Base-by-base conservation (phyloP, 306 rosid genomes). In the Cotoneaster glaucophyllus region DNA sequence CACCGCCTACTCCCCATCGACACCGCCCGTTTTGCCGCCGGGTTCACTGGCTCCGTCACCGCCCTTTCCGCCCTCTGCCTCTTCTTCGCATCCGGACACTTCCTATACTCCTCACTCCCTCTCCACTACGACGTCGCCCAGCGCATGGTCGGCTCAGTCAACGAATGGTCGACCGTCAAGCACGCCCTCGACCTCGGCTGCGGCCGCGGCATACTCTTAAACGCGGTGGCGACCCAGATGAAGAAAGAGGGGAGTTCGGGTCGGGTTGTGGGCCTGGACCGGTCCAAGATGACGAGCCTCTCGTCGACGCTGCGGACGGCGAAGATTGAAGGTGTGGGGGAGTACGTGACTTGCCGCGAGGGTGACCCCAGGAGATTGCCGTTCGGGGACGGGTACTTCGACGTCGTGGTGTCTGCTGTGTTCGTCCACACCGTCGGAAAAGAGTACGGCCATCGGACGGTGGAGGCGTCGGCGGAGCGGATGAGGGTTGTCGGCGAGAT, bases 181-280 rank as follows among this genome's bases (percentile, higher is more conserved):
- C 92, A 83, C n/a, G 99, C 96, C 21, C 91, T 96, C 2, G 99
- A 96, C 89, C 85, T 96, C 43, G 99, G 99, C 71, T 96, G 99
- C 78, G 99, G 99, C 80, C 86, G 98, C 0, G 99, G 99, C 11
- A 90, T 96, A 63, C 96, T 96, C 25, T 84, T 96, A 13, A 96
- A 92, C 90, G 93, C 97, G 62, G 99, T 96, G 2, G 99, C 99
- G 10, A 92, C 93, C 21, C 98, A 90, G 81, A 79, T 96, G 2
- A 96, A 96, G 28, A 96, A 96, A 28, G 96, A 90, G 13, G 99
- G 99, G 2, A 89, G 96, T 11, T 92, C 98, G 44, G 99, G 99
- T 2, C 84, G 99, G 63, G 98, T 96, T 1, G 99, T 96, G 18
- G 99, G 99, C 3, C 37, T 96, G 32, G 99, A 92, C 74, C 82